phyloP scores from a whole-genome alignment of 2,329 filamentous ascomycete species.

The Orbilia oligospora region DNA sequence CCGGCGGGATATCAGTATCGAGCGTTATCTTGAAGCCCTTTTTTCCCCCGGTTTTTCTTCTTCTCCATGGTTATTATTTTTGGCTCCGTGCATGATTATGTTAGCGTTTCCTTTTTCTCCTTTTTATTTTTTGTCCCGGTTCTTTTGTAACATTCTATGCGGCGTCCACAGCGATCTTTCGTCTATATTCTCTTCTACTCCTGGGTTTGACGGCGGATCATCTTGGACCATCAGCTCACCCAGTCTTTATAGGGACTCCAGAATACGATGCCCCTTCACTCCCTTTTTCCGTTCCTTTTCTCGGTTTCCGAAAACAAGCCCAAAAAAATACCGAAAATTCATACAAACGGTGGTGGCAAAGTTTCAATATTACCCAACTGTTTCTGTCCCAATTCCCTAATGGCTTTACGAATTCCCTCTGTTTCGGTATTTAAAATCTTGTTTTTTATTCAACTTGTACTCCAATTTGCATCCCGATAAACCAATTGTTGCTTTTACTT shows the following conservation, averaged over 20 bases:
- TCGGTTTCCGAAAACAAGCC: slow-evolving; percentile 25
- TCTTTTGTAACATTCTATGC: slow-evolving; percentile 63
- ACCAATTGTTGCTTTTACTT: slow-evolving; percentile 19
- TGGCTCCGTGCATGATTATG: slow-evolving; percentile 60
- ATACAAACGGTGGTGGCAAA: slow-evolving; percentile 27
- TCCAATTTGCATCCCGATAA: slow-evolving; percentile 16
- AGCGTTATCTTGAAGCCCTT: slow-evolving; percentile 64
- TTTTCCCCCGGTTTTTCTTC: slow-evolving; percentile 63
- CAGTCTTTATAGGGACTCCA: slow-evolving; percentile 21
- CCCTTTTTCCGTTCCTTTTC: background rate
- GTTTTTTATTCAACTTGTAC: slow-evolving; percentile 22
- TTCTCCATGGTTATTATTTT: slow-evolving; percentile 12
- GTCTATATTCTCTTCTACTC: slow-evolving; percentile 62
- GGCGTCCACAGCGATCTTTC: slow-evolving; percentile 63
- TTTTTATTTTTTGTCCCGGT: slow-evolving; percentile 64
- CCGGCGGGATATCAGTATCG: slow-evolving; percentile 27
- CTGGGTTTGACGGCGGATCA: slow-evolving; percentile 1
- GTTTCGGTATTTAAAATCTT: slow-evolving; percentile 15
- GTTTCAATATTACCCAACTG: slow-evolving; percentile 47
- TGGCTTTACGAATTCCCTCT: slow-evolving; percentile 31
- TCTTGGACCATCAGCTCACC: slow-evolving; percentile 1
- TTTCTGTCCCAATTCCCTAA: slow-evolving; percentile 31
- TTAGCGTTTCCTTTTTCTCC: slow-evolving; percentile 65
- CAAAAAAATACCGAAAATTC: slow-evolving; percentile 36
- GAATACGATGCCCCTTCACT: slow-evolving; percentile 17